Conservation (phyloP, 2,329 filamentous ascomycete species). For the Coniochaeta ligniaria region DNA sequence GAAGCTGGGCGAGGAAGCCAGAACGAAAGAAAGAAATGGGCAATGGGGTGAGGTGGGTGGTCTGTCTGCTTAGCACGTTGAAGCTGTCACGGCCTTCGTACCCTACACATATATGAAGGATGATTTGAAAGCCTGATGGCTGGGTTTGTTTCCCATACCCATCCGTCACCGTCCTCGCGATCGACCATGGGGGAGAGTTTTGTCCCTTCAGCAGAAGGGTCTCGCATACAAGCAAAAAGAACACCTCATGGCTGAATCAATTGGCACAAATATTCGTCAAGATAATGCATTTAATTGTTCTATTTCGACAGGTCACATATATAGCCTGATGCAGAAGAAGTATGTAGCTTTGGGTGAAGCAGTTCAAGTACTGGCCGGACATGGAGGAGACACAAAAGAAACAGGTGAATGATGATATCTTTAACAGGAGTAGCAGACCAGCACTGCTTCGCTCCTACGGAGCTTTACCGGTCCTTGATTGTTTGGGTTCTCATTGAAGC, state of each 20-base stretch:
- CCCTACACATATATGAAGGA: neutral
- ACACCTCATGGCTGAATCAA: neutral
- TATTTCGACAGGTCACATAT: no score
- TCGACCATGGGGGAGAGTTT: neutral
- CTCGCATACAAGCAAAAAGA: neutral
- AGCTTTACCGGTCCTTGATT: no score
- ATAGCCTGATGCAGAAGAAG: no score
- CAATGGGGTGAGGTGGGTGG: neutral
- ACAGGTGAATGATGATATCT: no score
- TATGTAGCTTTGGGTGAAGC: no score
- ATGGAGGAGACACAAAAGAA: no score
- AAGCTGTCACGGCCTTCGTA: neutral
- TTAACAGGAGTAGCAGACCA: no score
- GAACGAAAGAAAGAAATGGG: neutral
- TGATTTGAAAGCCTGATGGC: neutral
- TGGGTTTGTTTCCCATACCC: neutral
- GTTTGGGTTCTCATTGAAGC: no score
- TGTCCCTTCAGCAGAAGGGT: neutral
- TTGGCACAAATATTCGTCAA: no score
- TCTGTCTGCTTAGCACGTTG: neutral
- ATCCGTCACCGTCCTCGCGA: neutral
- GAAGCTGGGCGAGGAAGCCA: neutral
- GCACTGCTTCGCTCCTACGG: no score
- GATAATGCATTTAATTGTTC: no score
- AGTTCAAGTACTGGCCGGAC: no score